These are phyloP conservation scores for Rhizopus microsporus DNA, from an alignment of 371 early-diverging fungal genomes.

Conservation along the genomic window DNA sequence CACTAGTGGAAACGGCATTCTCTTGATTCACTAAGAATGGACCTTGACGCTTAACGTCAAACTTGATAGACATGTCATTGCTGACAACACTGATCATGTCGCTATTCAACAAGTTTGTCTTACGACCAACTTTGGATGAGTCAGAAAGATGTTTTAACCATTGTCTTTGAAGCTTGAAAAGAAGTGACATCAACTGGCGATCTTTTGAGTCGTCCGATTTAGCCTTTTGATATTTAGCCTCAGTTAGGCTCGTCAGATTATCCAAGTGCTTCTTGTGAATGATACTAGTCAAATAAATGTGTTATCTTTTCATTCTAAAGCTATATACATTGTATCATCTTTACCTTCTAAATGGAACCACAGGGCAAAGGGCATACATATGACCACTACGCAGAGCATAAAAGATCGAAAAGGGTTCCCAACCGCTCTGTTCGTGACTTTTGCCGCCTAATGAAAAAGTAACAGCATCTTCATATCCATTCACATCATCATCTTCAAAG, in stretches of 20 bases:
- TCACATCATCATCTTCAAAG: slow-evolving; percentile 30
- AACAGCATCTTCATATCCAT: slow-evolving; percentile 46
- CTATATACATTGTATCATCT: background rate
- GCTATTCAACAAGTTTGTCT: slow-evolving; percentile 10
- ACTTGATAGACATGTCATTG: slow-evolving; percentile 14
- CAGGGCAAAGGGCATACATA: slow-evolving; percentile 46
- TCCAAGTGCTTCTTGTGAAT: slow-evolving; percentile 41
- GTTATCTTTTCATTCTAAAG: background rate
- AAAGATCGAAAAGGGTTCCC: slow-evolving; percentile 48
- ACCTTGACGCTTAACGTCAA: slow-evolving; percentile 38
- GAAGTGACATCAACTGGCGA: slow-evolving; percentile 17
- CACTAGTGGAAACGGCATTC: background rate
- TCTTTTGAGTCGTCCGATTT: slow-evolving; percentile 3
- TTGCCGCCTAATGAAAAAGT: slow-evolving; percentile 40
- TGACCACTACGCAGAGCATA: slow-evolving; percentile 46
- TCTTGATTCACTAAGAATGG: slow-evolving; percentile 33
- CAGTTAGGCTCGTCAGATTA: slow-evolving; percentile 29
- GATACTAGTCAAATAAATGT: slow-evolving; percentile 18
- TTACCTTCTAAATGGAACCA: slow-evolving; percentile 45
- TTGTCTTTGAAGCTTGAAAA: slow-evolving; percentile 35
- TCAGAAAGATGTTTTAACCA: slow-evolving; percentile 37
- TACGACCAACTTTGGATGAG: slow-evolving; percentile 20
- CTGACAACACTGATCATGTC: slow-evolving; percentile 22
- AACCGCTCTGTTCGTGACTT: slow-evolving; percentile 35
- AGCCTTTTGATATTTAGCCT: slow-evolving; percentile 30